phyloP scores from a whole-genome alignment of 2,329 filamentous ascomycete species.

The Botrytis sinoallii region DNA sequence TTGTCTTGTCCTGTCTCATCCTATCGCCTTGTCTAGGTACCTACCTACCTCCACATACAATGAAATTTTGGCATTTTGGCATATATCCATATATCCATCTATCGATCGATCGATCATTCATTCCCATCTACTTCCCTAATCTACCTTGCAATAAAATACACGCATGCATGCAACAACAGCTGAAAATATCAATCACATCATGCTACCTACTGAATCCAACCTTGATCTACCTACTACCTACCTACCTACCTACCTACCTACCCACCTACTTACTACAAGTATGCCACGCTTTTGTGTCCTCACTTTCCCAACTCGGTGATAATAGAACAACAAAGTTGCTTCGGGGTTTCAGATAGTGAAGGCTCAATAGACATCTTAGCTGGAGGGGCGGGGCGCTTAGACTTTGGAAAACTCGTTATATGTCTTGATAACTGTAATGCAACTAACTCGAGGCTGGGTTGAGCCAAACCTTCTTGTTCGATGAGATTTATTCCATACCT shows the following conservation, averaged over 20 bases:
- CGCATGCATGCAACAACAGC: neutral
- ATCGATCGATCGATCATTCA: too few relatives aligned
- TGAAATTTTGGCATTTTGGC: too few relatives aligned
- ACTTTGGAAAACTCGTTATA: neutral
- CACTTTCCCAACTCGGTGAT: neutral
- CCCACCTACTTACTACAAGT: neutral
- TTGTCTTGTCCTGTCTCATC: too few relatives aligned
- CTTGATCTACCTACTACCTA: neutral
- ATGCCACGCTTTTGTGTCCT: neutral
- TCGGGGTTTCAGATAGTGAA: neutral
- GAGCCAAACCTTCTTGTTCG: neutral
- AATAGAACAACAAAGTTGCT: neutral
- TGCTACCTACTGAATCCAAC: neutral
- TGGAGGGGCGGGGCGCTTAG: neutral
- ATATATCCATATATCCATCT: neutral
- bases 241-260: too few relatives aligned
- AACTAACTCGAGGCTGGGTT: neutral
- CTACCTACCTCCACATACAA: neutral
- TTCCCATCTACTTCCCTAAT: neutral
- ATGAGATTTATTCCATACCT: neutral
- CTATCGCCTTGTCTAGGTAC: too few relatives aligned
- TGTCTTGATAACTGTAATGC: neutral
- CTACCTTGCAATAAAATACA: neutral
- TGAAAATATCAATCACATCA: neutral
- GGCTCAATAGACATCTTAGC: neutral